phyloP scores from a whole-genome alignment of 2,329 filamentous ascomycete species.

The Pseudopyrenochaeta lycopersici region DNA sequence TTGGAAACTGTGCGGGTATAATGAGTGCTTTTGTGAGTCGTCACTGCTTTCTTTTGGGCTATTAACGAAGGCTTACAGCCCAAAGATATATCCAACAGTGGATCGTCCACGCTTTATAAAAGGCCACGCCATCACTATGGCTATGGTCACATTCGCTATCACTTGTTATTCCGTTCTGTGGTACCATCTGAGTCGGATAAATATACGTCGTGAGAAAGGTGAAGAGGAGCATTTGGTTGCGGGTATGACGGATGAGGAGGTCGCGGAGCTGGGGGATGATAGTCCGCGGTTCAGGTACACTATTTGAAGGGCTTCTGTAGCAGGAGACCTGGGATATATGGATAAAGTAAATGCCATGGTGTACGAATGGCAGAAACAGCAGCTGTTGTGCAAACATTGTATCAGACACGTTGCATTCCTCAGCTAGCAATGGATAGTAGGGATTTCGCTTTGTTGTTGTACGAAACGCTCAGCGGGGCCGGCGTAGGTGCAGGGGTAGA shows the following conservation, averaged over 20 bases:
- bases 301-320: slow-evolving; percentile 5
- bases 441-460: slow-evolving; percentile 22
- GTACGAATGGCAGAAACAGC: no score
- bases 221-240: slow-evolving; percentile 52
- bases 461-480: slow-evolving; percentile 46
- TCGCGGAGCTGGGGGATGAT: slow-evolving; percentile 56
- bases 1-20: slow-evolving; percentile 75
- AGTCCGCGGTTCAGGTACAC: slow-evolving; percentile 56
- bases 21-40: slow-evolving; percentile 73
- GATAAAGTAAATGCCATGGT: no score
- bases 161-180: slow-evolving; percentile 51
- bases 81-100: slow-evolving; percentile 55
- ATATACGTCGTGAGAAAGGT: slow-evolving; percentile 49
- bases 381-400: no score
- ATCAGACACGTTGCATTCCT: no score
- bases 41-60: background rate
- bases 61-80: slow-evolving; percentile 9
- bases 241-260: slow-evolving; percentile 53
- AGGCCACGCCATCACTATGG: slow-evolving; percentile 63
- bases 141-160: slow-evolving; percentile 56
- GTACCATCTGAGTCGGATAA: slow-evolving; percentile 49
- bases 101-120: slow-evolving; percentile 58
- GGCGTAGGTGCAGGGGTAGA: slow-evolving; percentile 38
- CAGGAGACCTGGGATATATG: no score
- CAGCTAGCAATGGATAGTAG: no score